Conservation (phyloP, 1,139 yeast genomes). For the Pichia kudriavzevii region DNA sequence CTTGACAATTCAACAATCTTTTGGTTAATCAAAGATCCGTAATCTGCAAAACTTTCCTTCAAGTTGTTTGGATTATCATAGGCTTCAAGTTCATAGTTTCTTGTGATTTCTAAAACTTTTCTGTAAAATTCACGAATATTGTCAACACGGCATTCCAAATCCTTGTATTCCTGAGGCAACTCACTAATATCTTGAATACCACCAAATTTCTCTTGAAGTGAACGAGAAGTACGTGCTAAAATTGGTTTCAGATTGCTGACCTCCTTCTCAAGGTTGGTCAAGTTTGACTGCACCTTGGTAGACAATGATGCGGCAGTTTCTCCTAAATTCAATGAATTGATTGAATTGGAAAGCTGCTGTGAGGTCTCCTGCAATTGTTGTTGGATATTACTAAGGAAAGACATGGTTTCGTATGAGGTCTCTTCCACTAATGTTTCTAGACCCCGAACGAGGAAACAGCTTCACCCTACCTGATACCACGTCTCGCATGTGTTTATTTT, state of each 20-base stretch:
- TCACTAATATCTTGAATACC: constrained; percentile 62
- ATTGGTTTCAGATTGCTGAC: constrained; percentile 39
- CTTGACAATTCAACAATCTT: constrained; percentile 53
- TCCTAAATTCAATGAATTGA: constrained; percentile 17
- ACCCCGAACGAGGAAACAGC: background rate
- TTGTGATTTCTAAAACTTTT: constrained; percentile 51
- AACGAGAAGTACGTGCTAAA: constrained; percentile 50
- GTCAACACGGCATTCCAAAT: constrained; percentile 61
- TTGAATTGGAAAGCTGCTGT: constrained; percentile 16
- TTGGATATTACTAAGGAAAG: constrained; percentile 15
- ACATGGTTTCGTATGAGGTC: constrained; percentile 4
- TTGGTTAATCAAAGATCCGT: constrained; percentile 47
- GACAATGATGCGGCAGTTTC: constrained; percentile 39
- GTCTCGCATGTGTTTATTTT: no score
- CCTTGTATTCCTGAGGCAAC: constrained; percentile 64
- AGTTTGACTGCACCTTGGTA: constrained; percentile 34
- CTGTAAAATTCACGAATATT: constrained; percentile 52
- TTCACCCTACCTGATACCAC: no score
- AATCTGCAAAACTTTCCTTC: constrained; percentile 49
- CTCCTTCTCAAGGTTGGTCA: constrained; percentile 29
- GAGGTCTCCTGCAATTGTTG: constrained; percentile 21
- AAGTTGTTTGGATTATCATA: constrained; percentile 73
- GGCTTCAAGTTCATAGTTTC: constrained; percentile 56
- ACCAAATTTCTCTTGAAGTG: constrained; percentile 66
- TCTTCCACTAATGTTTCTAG: background rate